Percentiles rank a stretch among this genome's conserved stretches.
Evolutionary conservation across 805 yeast species (phyloP).

Genomic region (Saturnispora sanitii): DNA sequence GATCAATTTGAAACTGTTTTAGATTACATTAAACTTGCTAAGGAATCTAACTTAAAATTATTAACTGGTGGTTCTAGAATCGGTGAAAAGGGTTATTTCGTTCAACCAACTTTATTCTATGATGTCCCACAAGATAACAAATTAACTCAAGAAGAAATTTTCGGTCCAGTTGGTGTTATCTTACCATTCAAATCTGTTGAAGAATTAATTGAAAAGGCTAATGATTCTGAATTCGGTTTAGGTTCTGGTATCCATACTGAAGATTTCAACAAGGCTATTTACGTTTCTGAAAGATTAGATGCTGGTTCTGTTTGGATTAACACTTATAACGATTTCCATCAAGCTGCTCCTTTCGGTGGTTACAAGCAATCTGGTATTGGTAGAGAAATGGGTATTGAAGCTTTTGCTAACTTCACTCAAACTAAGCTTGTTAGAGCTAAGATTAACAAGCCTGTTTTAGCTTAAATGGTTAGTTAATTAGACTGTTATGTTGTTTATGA

Average conservation of each 20-base stretch:
- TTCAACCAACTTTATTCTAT: conserved; percentile 79
- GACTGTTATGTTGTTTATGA: no score
- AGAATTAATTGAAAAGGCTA: conserved; percentile 66
- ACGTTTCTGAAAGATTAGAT: conserved; percentile 54
- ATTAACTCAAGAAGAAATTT: conserved; percentile 82
- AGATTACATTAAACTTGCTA: conserved; percentile 54
- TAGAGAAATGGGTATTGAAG: conserved; percentile 64
- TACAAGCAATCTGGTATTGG: conserved; percentile 60
- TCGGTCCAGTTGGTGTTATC: conserved; percentile 80
- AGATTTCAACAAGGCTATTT: conserved; percentile 54
- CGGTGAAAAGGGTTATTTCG: conserved; percentile 61
- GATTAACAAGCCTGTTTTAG: conserved; percentile 21
- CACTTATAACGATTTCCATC: conserved; percentile 61
- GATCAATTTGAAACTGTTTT: conserved; percentile 58
- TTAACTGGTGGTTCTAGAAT: conserved; percentile 74
- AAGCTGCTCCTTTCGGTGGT: conserved; percentile 63
- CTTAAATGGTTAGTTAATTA: not conserved
- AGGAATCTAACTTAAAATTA: conserved; percentile 57
- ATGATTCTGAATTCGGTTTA: conserved; percentile 71
- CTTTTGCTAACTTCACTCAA: conserved; percentile 63
- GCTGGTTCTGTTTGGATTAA: conserved; percentile 83
- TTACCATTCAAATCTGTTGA: conserved; percentile 63
- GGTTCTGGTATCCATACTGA: conserved; percentile 83
- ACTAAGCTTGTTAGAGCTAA: conserved; percentile 59
- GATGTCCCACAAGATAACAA: conserved; percentile 63